Base-by-base conservation (phyloP, 768 basidiomycete species). In the Trametes maxima region DNA sequence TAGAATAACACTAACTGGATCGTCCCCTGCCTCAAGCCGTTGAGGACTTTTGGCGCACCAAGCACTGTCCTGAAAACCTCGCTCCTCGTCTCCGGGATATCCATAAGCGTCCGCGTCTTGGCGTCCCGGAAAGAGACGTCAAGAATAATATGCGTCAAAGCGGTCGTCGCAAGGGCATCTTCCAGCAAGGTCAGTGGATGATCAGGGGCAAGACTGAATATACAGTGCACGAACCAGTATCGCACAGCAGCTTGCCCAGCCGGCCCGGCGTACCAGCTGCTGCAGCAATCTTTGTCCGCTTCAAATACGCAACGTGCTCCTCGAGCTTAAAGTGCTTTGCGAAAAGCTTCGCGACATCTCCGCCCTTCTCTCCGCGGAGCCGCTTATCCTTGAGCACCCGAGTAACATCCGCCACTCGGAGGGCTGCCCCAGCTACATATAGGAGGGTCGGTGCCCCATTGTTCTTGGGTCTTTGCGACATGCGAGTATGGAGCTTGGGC, bases 201-300 rank as follows among this genome's bases (percentile, higher is more conserved):
- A 14, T 7, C 5, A 0, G 2, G 16, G 28, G 0, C 6, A 5
- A 14, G 57, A 60, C 46, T 5, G 40, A 16, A 17, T 5, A 16
- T 14, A 1, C 8, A 40, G 36, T 40, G 24, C 13, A 64, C 80
- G 72, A 65, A 87, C 88, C 87, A 63, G 85, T 84, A 60, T 89
- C 87, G 67, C 82, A 83, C 37, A 92, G 78, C 49, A 99, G 77
- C 73, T 96, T 96, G 55, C 92, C 94, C 43, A 98, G 78, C 68
- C 96, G 82, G 28, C 90, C 90, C 24, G 96, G 95, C 2, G 96
- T 99, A 19, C 96, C 96, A 25, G 91, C 92, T 19, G 94, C 96
- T 43, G 89, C 82, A 21, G 89, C 90, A 47, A 98, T 84, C 72
- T 89, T 92, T n/a, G 94, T 95, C 65, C 85, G 82, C 69, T 82